phyloP scores from a whole-genome alignment of 768 basidiomycete species.

The Candolleomyces aberdarensis region DNA sequence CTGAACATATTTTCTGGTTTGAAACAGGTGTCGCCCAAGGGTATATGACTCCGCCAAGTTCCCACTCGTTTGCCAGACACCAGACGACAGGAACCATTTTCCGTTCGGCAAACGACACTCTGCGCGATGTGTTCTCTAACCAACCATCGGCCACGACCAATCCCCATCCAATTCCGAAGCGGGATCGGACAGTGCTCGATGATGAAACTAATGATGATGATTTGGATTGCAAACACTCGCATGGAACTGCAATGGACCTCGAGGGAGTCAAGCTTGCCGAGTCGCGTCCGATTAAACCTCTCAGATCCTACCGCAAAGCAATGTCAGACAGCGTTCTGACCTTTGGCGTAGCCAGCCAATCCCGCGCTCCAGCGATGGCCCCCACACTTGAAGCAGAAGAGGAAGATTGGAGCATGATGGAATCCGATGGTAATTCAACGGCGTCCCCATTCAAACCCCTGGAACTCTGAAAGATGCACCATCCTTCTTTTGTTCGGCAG shows the following conservation, averaged over 20 bases:
- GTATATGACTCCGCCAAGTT: slow-evolving; percentile 37
- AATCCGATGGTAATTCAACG: slow-evolving; percentile 13
- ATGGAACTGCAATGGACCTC: not conserved
- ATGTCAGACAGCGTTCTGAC: slow-evolving; percentile 3
- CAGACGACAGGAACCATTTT: slow-evolving; percentile 43
- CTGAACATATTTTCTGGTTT: slow-evolving; percentile 26
- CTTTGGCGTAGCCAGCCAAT: not conserved
- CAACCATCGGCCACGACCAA: slow-evolving; percentile 5
- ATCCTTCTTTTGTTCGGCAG: too few relatives aligned
- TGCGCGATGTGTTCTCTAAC: slow-evolving; percentile 42
- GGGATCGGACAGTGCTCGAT: slow-evolving; percentile 32
- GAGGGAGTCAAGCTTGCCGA: slow-evolving; percentile 1
- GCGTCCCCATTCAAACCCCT: slow-evolving; percentile 23
- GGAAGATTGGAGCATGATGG: slow-evolving; percentile 39
- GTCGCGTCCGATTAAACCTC: slow-evolving; percentile 36
- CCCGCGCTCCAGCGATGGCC: not conserved
- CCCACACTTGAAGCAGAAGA: slow-evolving; percentile 25
- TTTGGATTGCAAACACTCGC: not conserved
- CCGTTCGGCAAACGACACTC: slow-evolving; percentile 53
- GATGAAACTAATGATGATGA: slow-evolving; percentile 5
- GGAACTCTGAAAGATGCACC: too few relatives aligned
- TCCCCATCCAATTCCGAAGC: slow-evolving; percentile 20
- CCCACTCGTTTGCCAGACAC: slow-evolving; percentile 37
- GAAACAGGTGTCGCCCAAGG: slow-evolving; percentile 58
- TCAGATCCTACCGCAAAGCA: slow-evolving; percentile 31